These are phyloP conservation scores for Ceratobasidium sp. DNA, from an alignment of 1,284 basidiomycete species.

Conservation along the genomic window DNA sequence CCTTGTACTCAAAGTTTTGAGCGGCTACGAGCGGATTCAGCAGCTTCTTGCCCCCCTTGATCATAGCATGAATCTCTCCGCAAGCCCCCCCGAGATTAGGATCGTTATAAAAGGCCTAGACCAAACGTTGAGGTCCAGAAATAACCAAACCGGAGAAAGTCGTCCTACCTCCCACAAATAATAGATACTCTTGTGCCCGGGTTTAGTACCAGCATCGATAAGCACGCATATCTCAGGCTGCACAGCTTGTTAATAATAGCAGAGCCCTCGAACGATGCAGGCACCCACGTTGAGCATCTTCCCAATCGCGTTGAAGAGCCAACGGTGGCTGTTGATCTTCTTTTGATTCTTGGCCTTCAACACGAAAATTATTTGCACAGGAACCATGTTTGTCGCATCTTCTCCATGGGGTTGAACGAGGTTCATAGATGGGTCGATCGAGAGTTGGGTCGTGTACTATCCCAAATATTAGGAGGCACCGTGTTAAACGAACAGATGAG, in stretches of 20 bases:
- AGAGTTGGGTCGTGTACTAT: conserved; percentile 89
- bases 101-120: conserved; percentile 52
- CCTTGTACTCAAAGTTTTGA: conserved; percentile 96
- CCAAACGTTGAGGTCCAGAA: conserved; percentile 11
- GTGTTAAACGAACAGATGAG: conserved; percentile 24
- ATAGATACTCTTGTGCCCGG: conserved; percentile 95
- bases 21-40: conserved; percentile 93
- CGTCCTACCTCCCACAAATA: conserved; percentile 86
- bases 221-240: conserved; percentile 90
- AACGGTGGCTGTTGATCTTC: conserved; percentile 96
- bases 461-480: conserved; percentile 37
- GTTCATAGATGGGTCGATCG: conserved; percentile 86
- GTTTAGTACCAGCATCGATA: conserved; percentile 94
- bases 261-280: not conserved
- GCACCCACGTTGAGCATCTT: conserved; percentile 66
- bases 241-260: conserved; percentile 26
- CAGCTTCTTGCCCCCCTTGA: conserved; percentile 88
- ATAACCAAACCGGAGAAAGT: conserved; percentile 52
- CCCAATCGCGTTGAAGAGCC: conserved; percentile 97
- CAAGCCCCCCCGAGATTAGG: conserved; percentile 78
- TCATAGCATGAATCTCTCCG: conserved; percentile 95
- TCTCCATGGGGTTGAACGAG: conserved; percentile 88
- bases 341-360: conserved; percentile 97
- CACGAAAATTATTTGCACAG: conserved; percentile 94
- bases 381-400: conserved; percentile 89